Percentiles rank a stretch among this genome's conserved stretches.
phyloP scores from a whole-genome alignment of 2,329 filamentous ascomycete species.

The Westerdykella ornata region DNA sequence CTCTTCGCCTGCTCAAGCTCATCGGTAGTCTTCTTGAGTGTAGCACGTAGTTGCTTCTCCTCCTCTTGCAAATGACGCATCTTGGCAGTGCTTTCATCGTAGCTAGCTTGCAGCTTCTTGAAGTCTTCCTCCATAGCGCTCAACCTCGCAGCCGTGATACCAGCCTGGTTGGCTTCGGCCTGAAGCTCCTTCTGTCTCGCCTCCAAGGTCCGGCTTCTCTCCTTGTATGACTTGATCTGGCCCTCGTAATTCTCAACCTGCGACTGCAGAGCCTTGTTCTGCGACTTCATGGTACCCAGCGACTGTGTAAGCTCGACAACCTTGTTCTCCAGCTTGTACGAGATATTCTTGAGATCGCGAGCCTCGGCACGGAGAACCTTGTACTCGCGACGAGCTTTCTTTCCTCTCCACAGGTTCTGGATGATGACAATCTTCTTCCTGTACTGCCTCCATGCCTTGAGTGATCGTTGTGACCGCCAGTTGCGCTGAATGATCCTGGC shows the following conservation, averaged over 20 bases:
- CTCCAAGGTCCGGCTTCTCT: slow-evolving; percentile 82
- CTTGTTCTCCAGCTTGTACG: slow-evolving; percentile 99
- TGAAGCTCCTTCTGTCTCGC: slow-evolving; percentile 88
- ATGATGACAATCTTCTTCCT: slow-evolving; percentile 82
- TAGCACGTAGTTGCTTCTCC: slow-evolving; percentile 77
- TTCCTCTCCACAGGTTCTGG: slow-evolving; percentile 90
- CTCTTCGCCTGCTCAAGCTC: slow-evolving; percentile 76
- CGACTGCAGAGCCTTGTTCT: slow-evolving; percentile 82
- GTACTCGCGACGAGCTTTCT: slow-evolving; percentile 71
- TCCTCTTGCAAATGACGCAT: slow-evolving; percentile 94
- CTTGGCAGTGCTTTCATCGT: slow-evolving; percentile 83
- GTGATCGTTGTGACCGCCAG: slow-evolving; percentile 74
- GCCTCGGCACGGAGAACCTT: slow-evolving; percentile 91
- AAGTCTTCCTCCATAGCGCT: slow-evolving; percentile 93
- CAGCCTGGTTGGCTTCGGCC: slow-evolving; percentile 93
- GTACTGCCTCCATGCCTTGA: slow-evolving; percentile 79
- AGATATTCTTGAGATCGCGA: slow-evolving; percentile 97
- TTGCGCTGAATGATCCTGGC: slow-evolving; percentile 82
- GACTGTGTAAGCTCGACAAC: slow-evolving; percentile 96
- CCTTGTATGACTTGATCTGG: slow-evolving; percentile 95
- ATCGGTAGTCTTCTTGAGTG: slow-evolving; percentile 67
- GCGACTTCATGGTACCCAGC: slow-evolving; percentile 81
- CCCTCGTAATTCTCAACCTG: slow-evolving; percentile 95
- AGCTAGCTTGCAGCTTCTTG: slow-evolving; percentile 79
- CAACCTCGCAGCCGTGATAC: slow-evolving; percentile 85